Evolutionary conservation across 2,329 filamentous ascomycete genomes (phyloP), one percentile per base, ranked within the genome.

Genomic region (Coniochaeta prunicola): DNA sequence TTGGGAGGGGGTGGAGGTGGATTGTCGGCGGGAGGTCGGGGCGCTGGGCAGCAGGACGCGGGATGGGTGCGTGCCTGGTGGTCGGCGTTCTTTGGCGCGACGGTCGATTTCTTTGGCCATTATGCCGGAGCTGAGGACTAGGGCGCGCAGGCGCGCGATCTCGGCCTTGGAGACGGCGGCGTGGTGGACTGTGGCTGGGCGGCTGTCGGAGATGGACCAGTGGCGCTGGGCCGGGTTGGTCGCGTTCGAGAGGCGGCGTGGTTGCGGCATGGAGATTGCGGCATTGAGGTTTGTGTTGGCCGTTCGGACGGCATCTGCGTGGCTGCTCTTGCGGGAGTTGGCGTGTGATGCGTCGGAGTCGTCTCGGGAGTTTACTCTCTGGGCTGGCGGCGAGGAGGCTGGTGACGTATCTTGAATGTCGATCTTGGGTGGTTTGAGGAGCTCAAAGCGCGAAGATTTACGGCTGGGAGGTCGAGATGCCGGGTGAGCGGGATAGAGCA

Each of bases 41-140:
- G 10, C 2, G 45, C 3, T 3, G 3, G n/a, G 53, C 2, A 55
- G 53, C 6, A 19, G 30, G n/a, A 33, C 30, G 17, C 28, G 53
- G 30, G 13, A 7, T 3, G 36, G 19, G 40, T 26, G 19, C 40
- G 19, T 4, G 40, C 63, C 59, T 17, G 62, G 15, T 70, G 70
- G 0, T 69, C 63, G 30, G 10, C 71, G 69, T 36, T 79, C 77
- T 50, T 86, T 74, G 4, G 88, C 86, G 53, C 88, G 83, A 4
- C 86, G 82, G 30, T 80, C 80, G 58, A 97, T 90, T 68, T 94
- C 90, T 67, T 86, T 86, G 0, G 93, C 92, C 74, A 96, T 96
- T 68, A 97, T 87, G n/a, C 92, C 92, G 0, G 91, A 91, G 62
- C 87, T 89, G 24, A 96, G 78, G 42, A 96, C 83, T 9, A 96